Percentiles rank a stretch among this genome's conserved stretches.
Evolutionary conservation across 345 rosid genomes (phyloP).

Genomic region (Theobroma cacao): DNA sequence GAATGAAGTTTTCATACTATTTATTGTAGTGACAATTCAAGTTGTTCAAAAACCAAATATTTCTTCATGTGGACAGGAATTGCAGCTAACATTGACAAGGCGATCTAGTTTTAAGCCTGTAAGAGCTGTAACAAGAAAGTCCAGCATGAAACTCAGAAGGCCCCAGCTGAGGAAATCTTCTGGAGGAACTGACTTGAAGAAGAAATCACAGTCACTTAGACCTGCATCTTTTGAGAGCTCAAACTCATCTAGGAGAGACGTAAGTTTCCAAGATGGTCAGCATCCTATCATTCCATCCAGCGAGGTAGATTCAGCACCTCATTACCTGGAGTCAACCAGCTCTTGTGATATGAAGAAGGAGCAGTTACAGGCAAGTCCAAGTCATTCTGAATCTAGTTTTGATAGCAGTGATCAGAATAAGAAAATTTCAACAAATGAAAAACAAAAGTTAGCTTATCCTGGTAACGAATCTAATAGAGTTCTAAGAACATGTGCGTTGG

Average conservation of each 20-base stretch:
- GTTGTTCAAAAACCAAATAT: not conserved
- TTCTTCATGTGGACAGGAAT: conserved; percentile 37
- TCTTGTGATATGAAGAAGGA: not conserved
- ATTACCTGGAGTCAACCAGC: not conserved
- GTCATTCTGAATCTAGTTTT: not conserved
- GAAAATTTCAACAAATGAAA: not conserved
- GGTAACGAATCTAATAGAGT: conserved; percentile 27
- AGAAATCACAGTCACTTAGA: conserved; percentile 43
- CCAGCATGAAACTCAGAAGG: conserved; percentile 52
- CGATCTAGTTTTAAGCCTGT: conserved; percentile 34
- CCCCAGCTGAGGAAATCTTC: conserved; percentile 39
- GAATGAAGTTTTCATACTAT: not conserved
- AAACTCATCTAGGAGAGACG: conserved; percentile 7
- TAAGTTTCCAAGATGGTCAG: conserved; percentile 1
- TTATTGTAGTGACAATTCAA: not conserved
- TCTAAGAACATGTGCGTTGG: conserved; percentile 32
- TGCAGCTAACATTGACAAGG: conserved; percentile 32
- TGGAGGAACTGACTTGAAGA: conserved; percentile 39
- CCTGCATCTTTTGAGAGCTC: conserved; percentile 21
- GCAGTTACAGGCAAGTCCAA: not conserved
- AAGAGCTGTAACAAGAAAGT: conserved; percentile 43
- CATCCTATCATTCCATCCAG: not conserved
- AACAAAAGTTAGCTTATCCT: conserved; percentile 16
- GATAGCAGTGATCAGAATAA: conserved; percentile 6
- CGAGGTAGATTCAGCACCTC: conserved; percentile 2